Evolutionary conservation across 1,284 basidiomycete genomes (phyloP).

Genomic region (Albatrellus sp.): DNA sequence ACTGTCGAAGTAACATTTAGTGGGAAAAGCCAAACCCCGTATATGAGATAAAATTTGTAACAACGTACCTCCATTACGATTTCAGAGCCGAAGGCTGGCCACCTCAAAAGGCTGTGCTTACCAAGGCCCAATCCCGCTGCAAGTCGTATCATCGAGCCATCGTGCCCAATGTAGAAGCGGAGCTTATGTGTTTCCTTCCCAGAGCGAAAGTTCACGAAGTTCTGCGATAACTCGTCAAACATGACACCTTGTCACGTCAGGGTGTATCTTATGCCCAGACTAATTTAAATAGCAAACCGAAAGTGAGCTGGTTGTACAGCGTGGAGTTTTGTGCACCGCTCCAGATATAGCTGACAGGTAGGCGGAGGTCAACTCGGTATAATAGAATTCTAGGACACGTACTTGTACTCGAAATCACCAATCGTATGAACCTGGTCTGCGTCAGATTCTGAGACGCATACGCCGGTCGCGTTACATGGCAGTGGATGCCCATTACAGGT

Average conservation of each 20-base stretch:
- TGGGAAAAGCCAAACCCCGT: background rate
- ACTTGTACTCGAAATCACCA: conserved; percentile 42
- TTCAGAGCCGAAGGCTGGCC: conserved; percentile 40
- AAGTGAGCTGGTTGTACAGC: conserved; percentile 32
- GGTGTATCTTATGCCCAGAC: background rate
- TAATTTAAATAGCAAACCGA: conserved; percentile 20
- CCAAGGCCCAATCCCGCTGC: conserved; percentile 35
- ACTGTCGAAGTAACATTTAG: conserved; percentile 16
- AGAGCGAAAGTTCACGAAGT: conserved; percentile 19
- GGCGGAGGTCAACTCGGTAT: background rate
- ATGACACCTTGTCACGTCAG: conserved; percentile 17
- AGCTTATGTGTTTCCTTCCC: conserved; percentile 25
- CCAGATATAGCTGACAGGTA: conserved; percentile 34
- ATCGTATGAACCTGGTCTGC: conserved; percentile 29
- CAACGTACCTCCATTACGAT: conserved; percentile 34
- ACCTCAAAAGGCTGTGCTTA: conserved; percentile 23
- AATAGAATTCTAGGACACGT: conserved; percentile 7
- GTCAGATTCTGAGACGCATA: conserved; percentile 31
- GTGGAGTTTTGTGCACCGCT: conserved; percentile 31
- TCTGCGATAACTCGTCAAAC: conserved; percentile 21
- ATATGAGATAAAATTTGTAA: background rate
- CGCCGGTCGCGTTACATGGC: conserved; percentile 30
- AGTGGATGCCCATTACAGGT: conserved; percentile 36
- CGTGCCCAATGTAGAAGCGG: conserved; percentile 36
- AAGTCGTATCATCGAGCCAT: conserved; percentile 38